Conservation (phyloP, 306 rosid species). For the Cucurbita pepo region DNA sequence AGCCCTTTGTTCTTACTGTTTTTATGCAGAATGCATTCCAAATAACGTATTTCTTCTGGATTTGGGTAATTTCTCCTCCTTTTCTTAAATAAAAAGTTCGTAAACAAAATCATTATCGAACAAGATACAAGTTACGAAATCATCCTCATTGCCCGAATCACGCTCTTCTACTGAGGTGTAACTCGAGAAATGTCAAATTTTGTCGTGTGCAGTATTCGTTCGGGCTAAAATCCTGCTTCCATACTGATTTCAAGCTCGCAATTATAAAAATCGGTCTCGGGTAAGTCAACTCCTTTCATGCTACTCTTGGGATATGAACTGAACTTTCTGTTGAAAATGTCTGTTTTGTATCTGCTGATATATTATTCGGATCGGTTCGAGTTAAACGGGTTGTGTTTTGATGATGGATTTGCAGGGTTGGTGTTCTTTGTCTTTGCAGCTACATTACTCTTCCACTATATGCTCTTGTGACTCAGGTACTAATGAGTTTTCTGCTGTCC, state of each 20-base stretch:
- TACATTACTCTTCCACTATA: slow-evolving; percentile 84
- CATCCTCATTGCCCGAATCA: not conserved
- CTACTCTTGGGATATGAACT: not conserved
- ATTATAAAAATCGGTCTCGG: slow-evolving; percentile 42
- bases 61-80: slow-evolving; percentile 49
- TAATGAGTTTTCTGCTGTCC: not conserved
- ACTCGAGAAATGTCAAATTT: slow-evolving; percentile 3
- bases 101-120: not conserved
- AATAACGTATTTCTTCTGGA: slow-evolving; percentile 72
- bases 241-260: slow-evolving; percentile 42
- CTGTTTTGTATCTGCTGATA: not conserved
- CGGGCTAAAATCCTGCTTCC: slow-evolving; percentile 69
- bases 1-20: not conserved
- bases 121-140: not conserved
- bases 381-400: not conserved
- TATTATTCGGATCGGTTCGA: not conserved
- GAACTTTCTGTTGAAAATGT: not conserved
- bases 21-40: slow-evolving; percentile 80
- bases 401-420: slow-evolving; percentile 27
- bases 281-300: slow-evolving; percentile 24
- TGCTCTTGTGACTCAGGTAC: slow-evolving; percentile 91
- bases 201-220: slow-evolving; percentile 55
- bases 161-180: not conserved
- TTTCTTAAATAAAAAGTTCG: not conserved
- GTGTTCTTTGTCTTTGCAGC: slow-evolving; percentile 61